phyloP scores from a whole-genome alignment of 106 monocot genomes.

The Hemerocallis citrina region DNA sequence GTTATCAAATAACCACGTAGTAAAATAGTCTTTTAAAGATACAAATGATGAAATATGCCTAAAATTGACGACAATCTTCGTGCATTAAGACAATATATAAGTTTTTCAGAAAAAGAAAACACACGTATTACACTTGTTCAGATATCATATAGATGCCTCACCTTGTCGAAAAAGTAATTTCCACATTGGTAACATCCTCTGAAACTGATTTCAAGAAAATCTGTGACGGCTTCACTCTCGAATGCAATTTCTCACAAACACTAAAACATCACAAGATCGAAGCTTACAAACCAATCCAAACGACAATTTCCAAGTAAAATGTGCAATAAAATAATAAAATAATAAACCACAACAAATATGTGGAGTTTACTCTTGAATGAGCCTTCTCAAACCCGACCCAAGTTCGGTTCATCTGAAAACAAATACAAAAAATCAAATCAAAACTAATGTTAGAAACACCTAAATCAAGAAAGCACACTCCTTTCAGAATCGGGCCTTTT shows the following conservation, averaged over 20 bases:
- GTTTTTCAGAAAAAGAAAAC: too few relatives aligned
- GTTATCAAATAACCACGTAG: too few relatives aligned
- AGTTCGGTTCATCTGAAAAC: slow-evolving; percentile 75
- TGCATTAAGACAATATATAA: too few relatives aligned
- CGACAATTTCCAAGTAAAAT: neutral
- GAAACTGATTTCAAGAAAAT: slow-evolving; percentile 77
- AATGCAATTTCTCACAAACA: slow-evolving; percentile 69
- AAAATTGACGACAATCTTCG: too few relatives aligned
- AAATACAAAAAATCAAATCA: slow-evolving; percentile 5
- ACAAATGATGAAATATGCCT: too few relatives aligned
- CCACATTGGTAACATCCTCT: slow-evolving; percentile 68
- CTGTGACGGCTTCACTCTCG: slow-evolving; percentile 79
- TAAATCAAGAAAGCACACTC: neutral
- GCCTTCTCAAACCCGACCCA: slow-evolving; percentile 66
- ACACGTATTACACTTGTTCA: too few relatives aligned
- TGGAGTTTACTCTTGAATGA: slow-evolving; percentile 71
- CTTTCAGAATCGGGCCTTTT: slow-evolving; percentile 35
- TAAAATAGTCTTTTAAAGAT: too few relatives aligned
- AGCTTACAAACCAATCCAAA: neutral
- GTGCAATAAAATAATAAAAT: neutral
- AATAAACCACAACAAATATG: slow-evolving; percentile 47
- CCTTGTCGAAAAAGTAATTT: slow-evolving; percentile 75
- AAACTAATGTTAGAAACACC: too few relatives aligned
- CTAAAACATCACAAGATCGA: slow-evolving; percentile 36
- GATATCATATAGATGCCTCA: slow-evolving; percentile 12